Evolutionary conservation across 495 filamentous ascomycete genomes (phyloP).

Genomic region (Penicillium goetzii): DNA sequence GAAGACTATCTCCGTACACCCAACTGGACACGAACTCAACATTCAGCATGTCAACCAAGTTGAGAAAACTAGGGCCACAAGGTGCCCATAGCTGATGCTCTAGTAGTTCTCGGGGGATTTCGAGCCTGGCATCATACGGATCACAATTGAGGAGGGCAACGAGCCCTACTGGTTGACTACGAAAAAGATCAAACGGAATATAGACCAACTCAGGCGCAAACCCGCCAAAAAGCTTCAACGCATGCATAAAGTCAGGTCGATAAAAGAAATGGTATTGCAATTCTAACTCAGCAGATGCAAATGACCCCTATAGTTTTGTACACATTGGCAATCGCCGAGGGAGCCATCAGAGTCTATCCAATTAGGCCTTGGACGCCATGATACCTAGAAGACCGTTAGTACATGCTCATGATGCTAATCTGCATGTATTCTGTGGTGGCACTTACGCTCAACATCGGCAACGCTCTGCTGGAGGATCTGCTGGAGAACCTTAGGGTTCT

Average conservation of each 20-base stretch:
- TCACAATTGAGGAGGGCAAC: background rate
- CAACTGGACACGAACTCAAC: background rate
- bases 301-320: slow-evolving; percentile 53
- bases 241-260: background rate
- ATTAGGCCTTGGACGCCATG: slow-evolving; percentile 56
- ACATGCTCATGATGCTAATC: background rate
- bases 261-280: slow-evolving; percentile 45
- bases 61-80: too few species aligned
- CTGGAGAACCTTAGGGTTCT: slow-evolving; percentile 92
- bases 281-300: slow-evolving; percentile 49
- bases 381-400: slow-evolving; percentile 51
- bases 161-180: background rate
- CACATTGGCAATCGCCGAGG: slow-evolving; percentile 46
- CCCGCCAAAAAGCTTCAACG: background rate
- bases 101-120: too few species aligned
- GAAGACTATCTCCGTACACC: too few species aligned
- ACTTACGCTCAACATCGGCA: slow-evolving; percentile 93
- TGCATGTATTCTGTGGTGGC: background rate
- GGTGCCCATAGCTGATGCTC: too few species aligned
- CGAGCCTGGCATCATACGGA: background rate
- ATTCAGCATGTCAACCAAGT: too few species aligned
- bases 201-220: background rate
- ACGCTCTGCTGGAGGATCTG: slow-evolving; percentile 96
- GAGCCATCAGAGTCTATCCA: slow-evolving; percentile 46
- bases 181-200: background rate